phyloP scores from a whole-genome alignment of 345 rosid species.

The Aurinia saxatilis region DNA sequence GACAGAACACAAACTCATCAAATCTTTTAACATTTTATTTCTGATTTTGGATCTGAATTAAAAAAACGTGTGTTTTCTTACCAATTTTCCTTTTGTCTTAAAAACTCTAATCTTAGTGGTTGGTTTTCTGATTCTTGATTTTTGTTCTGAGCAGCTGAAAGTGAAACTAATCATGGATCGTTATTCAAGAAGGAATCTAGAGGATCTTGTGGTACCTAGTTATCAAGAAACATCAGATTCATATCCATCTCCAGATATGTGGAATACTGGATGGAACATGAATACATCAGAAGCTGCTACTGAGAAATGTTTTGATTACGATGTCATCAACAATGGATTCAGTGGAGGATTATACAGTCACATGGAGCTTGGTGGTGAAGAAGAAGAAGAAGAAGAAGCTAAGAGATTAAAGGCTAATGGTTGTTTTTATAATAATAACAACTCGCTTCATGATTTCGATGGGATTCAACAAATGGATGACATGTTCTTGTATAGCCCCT shows the following conservation, averaged over 20 bases:
- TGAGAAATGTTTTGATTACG: conserved; percentile 23
- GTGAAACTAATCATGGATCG: conserved; percentile 18
- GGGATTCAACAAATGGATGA: conserved; percentile 58
- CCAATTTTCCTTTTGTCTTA: too few relatives aligned
- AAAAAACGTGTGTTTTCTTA: conserved; percentile 5
- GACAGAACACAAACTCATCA: neutral
- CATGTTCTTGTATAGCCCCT: conserved; percentile 57
- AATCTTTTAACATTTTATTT: neutral
- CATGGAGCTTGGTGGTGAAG: conserved; percentile 8
- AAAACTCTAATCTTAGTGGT: too few relatives aligned
- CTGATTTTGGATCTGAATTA: conserved; percentile 1
- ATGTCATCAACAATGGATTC: conserved; percentile 29
- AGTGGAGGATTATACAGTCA: conserved; percentile 29
- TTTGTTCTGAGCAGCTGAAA: neutral
- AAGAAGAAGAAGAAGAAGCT: conserved; percentile 18
- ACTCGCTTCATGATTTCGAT: conserved; percentile 34
- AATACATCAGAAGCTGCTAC: conserved; percentile 20
- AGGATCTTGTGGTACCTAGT: conserved; percentile 28
- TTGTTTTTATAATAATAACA: neutral
- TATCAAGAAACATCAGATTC: conserved; percentile 30
- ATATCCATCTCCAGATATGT: conserved; percentile 23
- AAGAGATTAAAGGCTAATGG: conserved; percentile 9
- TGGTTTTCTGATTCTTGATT: too few relatives aligned
- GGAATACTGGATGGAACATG: conserved; percentile 19
- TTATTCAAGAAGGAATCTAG: conserved; percentile 15